phyloP scores from a whole-genome alignment of 176 grass and related monocot genomes.

The Carex cristatella region DNA sequence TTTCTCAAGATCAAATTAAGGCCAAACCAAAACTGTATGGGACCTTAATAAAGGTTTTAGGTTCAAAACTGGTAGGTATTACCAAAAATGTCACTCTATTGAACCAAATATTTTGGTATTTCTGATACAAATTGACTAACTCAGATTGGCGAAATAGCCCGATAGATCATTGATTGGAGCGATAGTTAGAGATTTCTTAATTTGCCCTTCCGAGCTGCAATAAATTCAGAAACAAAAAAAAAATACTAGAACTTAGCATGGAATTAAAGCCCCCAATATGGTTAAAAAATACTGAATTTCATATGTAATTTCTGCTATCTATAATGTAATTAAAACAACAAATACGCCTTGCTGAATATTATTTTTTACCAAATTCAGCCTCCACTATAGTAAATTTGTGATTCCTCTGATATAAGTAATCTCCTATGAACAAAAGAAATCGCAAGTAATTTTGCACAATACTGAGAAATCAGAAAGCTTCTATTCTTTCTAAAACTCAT shows the following conservation, averaged over 20 bases:
- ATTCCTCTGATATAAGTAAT: no score
- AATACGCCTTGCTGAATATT: no score
- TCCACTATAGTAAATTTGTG: no score
- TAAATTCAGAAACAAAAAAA: not conserved
- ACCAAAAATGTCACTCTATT: not conserved
- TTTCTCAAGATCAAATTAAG: not conserved
- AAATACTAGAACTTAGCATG: not conserved
- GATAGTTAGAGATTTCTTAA: constrained; percentile 66
- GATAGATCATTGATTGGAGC: constrained; percentile 45
- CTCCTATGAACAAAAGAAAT: no score
- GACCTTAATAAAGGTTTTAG: not conserved
- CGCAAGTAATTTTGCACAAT: no score
- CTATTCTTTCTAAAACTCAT: no score
- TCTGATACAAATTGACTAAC: constrained; percentile 39
- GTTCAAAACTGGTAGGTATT: not conserved
- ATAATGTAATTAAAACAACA: no score
- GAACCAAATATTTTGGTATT: constrained; percentile 6
- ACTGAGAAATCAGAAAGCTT: no score
- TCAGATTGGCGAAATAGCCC: constrained; percentile 74
- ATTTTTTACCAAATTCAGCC: no score
- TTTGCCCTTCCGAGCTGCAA: constrained; percentile 52
- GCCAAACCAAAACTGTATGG: not conserved
- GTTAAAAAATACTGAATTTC: no score
- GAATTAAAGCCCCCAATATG: no score
- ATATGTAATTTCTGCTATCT: no score